phyloP scores from a whole-genome alignment of 176 grass and related monocot species.

The Urochloa ruziziensis region DNA sequence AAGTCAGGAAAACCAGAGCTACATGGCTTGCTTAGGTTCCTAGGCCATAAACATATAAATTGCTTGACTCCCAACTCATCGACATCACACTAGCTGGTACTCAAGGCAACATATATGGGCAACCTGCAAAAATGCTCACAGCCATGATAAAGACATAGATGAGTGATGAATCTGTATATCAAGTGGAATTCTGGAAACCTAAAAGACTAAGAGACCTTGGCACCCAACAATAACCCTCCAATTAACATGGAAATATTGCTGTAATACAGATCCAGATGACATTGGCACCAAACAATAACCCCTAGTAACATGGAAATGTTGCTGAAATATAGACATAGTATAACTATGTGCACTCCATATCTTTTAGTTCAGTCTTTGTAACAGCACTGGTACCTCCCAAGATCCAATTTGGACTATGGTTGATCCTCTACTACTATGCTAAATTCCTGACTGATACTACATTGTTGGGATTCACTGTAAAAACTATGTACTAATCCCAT shows the following conservation, averaged over 20 bases:
- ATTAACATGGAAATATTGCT: neutral
- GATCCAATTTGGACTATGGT: neutral
- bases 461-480: neutral
- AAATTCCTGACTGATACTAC: neutral
- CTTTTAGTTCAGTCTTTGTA: neutral
- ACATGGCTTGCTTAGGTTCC: neutral
- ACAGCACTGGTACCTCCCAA: neutral
- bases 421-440: neutral
- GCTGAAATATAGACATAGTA: neutral
- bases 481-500: neutral
- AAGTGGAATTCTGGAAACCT: neutral
- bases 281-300: neutral
- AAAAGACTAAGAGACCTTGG: neutral
- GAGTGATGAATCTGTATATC: neutral
- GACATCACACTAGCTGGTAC: slow-evolving; percentile 16
- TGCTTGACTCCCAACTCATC: slow-evolving; percentile 20
- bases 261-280: too few relatives aligned
- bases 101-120: neutral
- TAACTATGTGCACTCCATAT: neutral
- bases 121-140: slow-evolving; percentile 34
- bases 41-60: neutral
- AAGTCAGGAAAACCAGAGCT: neutral
- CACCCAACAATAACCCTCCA: neutral
- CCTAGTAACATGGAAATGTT: neutral
- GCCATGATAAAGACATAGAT: neutral